These are phyloP conservation scores for Escallonia herrerae DNA, from an alignment of 129 eudicot species.

Conservation along the genomic window DNA sequence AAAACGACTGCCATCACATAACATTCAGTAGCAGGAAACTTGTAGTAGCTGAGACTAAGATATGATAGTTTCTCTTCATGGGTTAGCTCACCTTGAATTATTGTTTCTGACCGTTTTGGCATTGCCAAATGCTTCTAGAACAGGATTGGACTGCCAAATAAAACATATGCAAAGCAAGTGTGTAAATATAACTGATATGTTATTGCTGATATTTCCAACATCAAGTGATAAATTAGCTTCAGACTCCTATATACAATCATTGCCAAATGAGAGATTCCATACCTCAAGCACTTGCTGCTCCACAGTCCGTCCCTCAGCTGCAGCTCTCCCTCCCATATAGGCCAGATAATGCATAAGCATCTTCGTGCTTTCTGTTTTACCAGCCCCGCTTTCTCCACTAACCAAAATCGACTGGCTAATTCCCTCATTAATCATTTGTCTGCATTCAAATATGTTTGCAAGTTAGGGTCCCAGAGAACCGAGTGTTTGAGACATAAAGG, in stretches of 20 bases:
- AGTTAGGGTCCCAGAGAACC: background rate
- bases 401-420: slow-evolving; percentile 88
- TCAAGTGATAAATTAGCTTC: too few relatives aligned
- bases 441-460: slow-evolving; percentile 32
- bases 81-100: slow-evolving; percentile 52
- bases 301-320: slow-evolving; percentile 48
- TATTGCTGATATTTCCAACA: too few relatives aligned
- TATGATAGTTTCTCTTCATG: slow-evolving; percentile 1
- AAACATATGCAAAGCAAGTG: background rate
- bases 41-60: background rate
- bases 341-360: slow-evolving; percentile 88
- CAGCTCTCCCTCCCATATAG: slow-evolving; percentile 70
- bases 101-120: slow-evolving; percentile 80
- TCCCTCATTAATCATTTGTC: slow-evolving; percentile 75
- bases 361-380: slow-evolving; percentile 87
- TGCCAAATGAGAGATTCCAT: slow-evolving; percentile 3
- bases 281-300: slow-evolving; percentile 95
- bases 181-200: background rate
- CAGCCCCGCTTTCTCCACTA: slow-evolving; percentile 98
- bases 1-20: slow-evolving; percentile 60
- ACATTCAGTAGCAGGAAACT: slow-evolving; percentile 10
- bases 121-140: slow-evolving; percentile 78
- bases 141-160: slow-evolving; percentile 68
- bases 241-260: too few relatives aligned
- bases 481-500: background rate